Percentiles rank a stretch among this genome's conserved stretches.
These are phyloP conservation scores for Epichloe gansuensis DNA, from an alignment of 2,329 filamentous ascomycete genomes.

Conservation along the genomic window DNA sequence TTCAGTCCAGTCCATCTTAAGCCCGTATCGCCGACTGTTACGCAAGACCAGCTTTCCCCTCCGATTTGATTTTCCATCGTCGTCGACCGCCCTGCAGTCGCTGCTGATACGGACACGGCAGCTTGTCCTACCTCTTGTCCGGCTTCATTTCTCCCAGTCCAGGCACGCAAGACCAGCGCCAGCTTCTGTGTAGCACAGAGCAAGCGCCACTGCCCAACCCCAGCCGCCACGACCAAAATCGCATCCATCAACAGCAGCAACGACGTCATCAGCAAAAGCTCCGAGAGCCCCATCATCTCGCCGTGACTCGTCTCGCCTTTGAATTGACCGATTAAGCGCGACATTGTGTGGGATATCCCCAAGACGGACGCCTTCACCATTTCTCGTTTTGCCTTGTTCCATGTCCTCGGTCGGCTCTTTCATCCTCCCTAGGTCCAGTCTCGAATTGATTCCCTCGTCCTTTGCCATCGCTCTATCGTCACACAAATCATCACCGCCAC, in stretches of 20 bases:
- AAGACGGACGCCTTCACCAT: slow-evolving; percentile 36
- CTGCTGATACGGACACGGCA: slow-evolving; percentile 8
- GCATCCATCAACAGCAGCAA: not conserved
- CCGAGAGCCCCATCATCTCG: not conserved
- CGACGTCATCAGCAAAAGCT: slow-evolving; percentile 3
- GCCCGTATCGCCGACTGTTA: slow-evolving; percentile 9
- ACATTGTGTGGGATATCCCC: slow-evolving; percentile 26
- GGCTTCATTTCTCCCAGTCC: slow-evolving; percentile 3
- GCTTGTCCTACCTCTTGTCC: slow-evolving; percentile 9
- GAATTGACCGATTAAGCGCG: slow-evolving; percentile 9
- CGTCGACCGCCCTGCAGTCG: not conserved
- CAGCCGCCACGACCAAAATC: not conserved
- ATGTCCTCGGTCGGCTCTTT: slow-evolving; percentile 36
- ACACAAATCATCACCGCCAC: not conserved
- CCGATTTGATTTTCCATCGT: slow-evolving; percentile 1
- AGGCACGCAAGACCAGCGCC: not conserved
- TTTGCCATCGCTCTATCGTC: not conserved
- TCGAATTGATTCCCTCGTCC: not conserved
- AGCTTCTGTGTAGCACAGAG: not conserved
- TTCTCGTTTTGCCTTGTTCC: slow-evolving; percentile 34
- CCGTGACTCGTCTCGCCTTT: not conserved
- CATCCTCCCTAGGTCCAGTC: slow-evolving; percentile 38
- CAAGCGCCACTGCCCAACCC: not conserved
- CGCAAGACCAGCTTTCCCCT: slow-evolving; percentile 4
- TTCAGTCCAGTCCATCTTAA: slow-evolving; percentile 6